Percentiles rank a stretch among this genome's conserved stretches.
These are phyloP conservation scores for Colletotrichum musicola DNA, from an alignment of 2,329 filamentous ascomycete genomes.

Conservation along the genomic window DNA sequence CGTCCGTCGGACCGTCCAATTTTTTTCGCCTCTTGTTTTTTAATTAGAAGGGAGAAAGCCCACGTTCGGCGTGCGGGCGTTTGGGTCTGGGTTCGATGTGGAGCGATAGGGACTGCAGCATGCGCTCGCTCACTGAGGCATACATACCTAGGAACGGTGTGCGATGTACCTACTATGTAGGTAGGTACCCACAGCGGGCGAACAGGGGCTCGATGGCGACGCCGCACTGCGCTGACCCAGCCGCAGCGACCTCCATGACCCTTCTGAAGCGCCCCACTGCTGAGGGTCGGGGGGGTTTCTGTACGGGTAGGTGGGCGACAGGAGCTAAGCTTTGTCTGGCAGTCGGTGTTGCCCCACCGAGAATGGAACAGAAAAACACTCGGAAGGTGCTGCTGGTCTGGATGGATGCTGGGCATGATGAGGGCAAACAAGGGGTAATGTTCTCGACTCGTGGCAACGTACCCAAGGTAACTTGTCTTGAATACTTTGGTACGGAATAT, in stretches of 20 bases:
- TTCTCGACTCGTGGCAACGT: background rate
- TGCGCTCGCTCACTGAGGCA: conserved; percentile 3
- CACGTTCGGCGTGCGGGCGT: conserved; percentile 29
- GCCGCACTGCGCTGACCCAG: too few relatives aligned
- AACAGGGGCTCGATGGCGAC: too few relatives aligned
- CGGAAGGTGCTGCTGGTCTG: too few relatives aligned
- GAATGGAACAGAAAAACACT: conserved; percentile 19
- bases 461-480: background rate
- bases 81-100: conserved; percentile 18
- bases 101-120: conserved; percentile 5
- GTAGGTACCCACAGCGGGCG: background rate
- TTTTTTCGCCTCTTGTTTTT: conserved; percentile 25
- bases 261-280: background rate
- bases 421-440: too few relatives aligned
- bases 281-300: background rate
- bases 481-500: background rate
- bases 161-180: background rate
- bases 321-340: conserved; percentile 33
- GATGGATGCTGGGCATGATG: too few relatives aligned
- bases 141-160: conserved; percentile 10
- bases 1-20: conserved; percentile 10
- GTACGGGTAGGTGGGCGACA: background rate
- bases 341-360: conserved; percentile 10
- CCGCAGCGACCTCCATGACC: too few relatives aligned
- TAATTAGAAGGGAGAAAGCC: conserved; percentile 20